Base-by-base conservation (phyloP, 2,329 filamentous ascomycete genomes). In the Penicillium digitatum region DNA sequence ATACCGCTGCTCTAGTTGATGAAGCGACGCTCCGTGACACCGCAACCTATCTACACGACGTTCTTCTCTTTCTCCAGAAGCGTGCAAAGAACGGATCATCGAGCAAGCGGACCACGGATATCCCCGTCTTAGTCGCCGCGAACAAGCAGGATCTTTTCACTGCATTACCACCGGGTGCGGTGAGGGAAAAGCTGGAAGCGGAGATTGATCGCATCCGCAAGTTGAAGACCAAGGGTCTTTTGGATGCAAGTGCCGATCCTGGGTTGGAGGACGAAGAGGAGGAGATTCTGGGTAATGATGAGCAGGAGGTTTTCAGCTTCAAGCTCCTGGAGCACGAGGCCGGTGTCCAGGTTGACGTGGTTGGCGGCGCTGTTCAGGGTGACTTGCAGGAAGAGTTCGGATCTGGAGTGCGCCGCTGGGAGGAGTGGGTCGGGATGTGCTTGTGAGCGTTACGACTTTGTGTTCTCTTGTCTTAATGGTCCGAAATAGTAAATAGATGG, bases 141-240 rank as follows among this genome's bases (percentile, higher is more conserved):
- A 99, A 97, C 75, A 99, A 99, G 80, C 82, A 91, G 69, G 94
- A 99, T 72, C 80, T 99, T 1, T 99, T 99, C 71, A 96, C 94
- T 0, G 90, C 93, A 8, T 77, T 96, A 48, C 94, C 94, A 0
- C 83, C 89, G 0, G 81, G 82, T 6, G 79, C 95, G 31, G 89
- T 96, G 56, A 87, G 84, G 72, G 80, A 81, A 50, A 84, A 82
- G 60, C 78, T 99, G 14, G 92, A 97, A 75, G 79, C 81, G 12
- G 93, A 96, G 72, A 84, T 97, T 57, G 84, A 86, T 26, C 84
- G 87, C 47, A 87, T 97, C 49, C 83, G 93, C 45, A 79, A 81
- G 54, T 89, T 88, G 38, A 86, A 85, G 69, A 88, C 87, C 64
- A 93, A 89, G 75, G 91, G 90, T 0, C 73, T 99, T 55, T 73